These are phyloP conservation scores for Ambrosiella cleistominuta DNA, from an alignment of 2,329 filamentous ascomycete species.

Conservation along the genomic window DNA sequence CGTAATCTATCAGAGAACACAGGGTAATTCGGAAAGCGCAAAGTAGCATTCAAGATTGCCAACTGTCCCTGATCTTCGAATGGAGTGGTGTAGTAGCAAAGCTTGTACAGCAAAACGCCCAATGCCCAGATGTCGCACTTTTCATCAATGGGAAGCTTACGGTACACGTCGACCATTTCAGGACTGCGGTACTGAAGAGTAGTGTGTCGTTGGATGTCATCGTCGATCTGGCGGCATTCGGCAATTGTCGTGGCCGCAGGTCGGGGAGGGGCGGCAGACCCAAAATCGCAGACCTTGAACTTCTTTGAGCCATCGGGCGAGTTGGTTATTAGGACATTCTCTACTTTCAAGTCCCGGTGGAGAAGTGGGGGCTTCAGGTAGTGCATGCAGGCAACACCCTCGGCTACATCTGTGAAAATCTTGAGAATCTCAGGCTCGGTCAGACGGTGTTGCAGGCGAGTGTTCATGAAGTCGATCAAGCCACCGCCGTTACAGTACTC, in stretches of 20 bases:
- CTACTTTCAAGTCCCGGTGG: constrained; percentile 90
- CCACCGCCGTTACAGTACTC: constrained; percentile 91
- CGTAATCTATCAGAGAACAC: constrained; percentile 80
- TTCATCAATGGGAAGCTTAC: constrained; percentile 91
- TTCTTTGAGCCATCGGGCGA: constrained; percentile 44
- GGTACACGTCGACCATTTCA: constrained; percentile 97
- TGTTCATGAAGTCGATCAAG: constrained; percentile 99
- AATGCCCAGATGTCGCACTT: constrained; percentile 98
- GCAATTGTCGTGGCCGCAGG: constrained; percentile 71
- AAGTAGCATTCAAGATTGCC: constrained; percentile 89
- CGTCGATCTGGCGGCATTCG: constrained; percentile 84
- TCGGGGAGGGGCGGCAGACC: constrained; percentile 68
- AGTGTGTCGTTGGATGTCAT: constrained; percentile 92
- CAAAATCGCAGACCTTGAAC: constrained; percentile 98
- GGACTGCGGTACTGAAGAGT: constrained; percentile 95
- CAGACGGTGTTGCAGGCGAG: constrained; percentile 80
- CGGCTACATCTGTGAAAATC: constrained; percentile 90
- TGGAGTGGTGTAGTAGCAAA: constrained; percentile 97
- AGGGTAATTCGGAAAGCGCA: constrained; percentile 77
- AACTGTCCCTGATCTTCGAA: constrained; percentile 97
- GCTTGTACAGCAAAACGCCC: constrained; percentile 87
- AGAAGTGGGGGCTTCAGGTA: constrained; percentile 87
- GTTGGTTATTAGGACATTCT: constrained; percentile 78
- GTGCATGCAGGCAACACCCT: constrained; percentile 97
- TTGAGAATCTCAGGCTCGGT: constrained; percentile 95